Evolutionary conservation across 495 filamentous ascomycete species (phyloP).

Genomic region (Tuber microsphaerosporum): DNA sequence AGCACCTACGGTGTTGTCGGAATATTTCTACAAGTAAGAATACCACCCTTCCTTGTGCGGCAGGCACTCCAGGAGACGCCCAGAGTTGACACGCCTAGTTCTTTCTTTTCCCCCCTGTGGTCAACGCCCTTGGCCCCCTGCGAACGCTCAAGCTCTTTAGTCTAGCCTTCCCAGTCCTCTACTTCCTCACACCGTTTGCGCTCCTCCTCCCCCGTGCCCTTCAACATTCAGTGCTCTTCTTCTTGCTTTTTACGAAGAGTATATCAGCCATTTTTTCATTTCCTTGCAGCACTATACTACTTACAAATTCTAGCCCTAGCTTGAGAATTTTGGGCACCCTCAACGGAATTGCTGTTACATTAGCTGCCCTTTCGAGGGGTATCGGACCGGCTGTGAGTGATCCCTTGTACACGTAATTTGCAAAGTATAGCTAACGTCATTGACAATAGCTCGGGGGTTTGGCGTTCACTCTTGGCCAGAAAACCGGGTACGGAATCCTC

Average conservation of each 20-base stretch:
- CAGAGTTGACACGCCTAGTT: slow-evolving; percentile 40
- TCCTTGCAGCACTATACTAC: slow-evolving; percentile 77
- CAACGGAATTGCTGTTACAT: slow-evolving; percentile 77
- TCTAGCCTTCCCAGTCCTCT: slow-evolving; percentile 59
- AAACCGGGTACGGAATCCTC: slow-evolving; percentile 61
- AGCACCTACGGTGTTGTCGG: slow-evolving; percentile 63
- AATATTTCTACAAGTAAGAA: slow-evolving; percentile 53
- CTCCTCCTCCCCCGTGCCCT: slow-evolving; percentile 25
- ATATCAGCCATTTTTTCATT: slow-evolving; percentile 71
- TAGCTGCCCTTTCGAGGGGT: slow-evolving; percentile 70
- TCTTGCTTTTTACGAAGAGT: slow-evolving; percentile 61
- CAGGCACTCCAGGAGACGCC: background rate
- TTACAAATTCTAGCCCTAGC: slow-evolving; percentile 76
- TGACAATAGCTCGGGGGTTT: slow-evolving; percentile 48
- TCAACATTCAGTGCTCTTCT: slow-evolving; percentile 46
- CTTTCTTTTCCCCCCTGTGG: slow-evolving; percentile 60
- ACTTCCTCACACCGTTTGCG: slow-evolving; percentile 57
- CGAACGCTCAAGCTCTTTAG: slow-evolving; percentile 54
- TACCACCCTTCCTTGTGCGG: background rate
- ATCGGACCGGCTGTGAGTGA: slow-evolving; percentile 58
- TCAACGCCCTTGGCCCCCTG: slow-evolving; percentile 56
- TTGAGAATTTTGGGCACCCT: slow-evolving; percentile 74
- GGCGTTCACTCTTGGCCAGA: slow-evolving; percentile 63
- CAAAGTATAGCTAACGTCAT: slow-evolving; percentile 12
- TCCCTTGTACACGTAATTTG: slow-evolving; percentile 23